These are phyloP conservation scores for Viola odorata DNA, from an alignment of 345 rosid genomes.

Conservation along the genomic window DNA sequence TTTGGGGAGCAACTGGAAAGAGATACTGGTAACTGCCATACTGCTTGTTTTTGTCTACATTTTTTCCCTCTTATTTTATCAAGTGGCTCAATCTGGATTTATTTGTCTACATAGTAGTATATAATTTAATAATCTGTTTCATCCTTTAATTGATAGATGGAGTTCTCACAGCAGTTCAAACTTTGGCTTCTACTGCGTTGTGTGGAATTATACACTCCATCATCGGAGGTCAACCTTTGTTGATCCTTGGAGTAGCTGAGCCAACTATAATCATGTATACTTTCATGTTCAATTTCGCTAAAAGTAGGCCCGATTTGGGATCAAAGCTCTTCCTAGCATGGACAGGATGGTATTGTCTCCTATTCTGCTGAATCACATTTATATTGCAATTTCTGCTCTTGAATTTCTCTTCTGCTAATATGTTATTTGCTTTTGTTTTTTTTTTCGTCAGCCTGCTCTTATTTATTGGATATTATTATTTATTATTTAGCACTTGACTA, in stretches of 20 bases:
- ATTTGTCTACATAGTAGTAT: not conserved
- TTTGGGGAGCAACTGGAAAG: slow-evolving; percentile 29
- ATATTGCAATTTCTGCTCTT: not conserved
- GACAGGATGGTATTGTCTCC: slow-evolving; percentile 26
- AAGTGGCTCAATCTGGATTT: too few relatives aligned
- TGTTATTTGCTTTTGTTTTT: not conserved
- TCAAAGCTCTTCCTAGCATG: slow-evolving; percentile 29
- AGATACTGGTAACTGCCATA: slow-evolving; percentile 20
- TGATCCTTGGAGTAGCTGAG: slow-evolving; percentile 32
- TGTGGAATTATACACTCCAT: slow-evolving; percentile 29
- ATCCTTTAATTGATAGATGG: slow-evolving; percentile 15
- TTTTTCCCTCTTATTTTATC: too few relatives aligned
- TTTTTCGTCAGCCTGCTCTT: slow-evolving; percentile 2
- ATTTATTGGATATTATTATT: not conserved
- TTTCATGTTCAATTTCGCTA: slow-evolving; percentile 27
- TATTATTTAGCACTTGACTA: too few relatives aligned
- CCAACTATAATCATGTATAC: slow-evolving; percentile 33
- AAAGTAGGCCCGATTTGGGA: slow-evolving; percentile 25
- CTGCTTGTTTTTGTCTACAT: too few relatives aligned
- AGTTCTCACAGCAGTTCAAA: slow-evolving; percentile 23
- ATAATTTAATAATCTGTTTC: not conserved
- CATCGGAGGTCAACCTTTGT: slow-evolving; percentile 29
- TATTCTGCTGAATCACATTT: not conserved
- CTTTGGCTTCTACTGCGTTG: slow-evolving; percentile 26
- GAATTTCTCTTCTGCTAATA: slow-evolving; percentile 4